A percentile compares a stretch with the other conserved stretches of the same genome.
Conservation (phyloP, 2,329 filamentous ascomycete species). For the Aureobasidium mangrovei region DNA sequence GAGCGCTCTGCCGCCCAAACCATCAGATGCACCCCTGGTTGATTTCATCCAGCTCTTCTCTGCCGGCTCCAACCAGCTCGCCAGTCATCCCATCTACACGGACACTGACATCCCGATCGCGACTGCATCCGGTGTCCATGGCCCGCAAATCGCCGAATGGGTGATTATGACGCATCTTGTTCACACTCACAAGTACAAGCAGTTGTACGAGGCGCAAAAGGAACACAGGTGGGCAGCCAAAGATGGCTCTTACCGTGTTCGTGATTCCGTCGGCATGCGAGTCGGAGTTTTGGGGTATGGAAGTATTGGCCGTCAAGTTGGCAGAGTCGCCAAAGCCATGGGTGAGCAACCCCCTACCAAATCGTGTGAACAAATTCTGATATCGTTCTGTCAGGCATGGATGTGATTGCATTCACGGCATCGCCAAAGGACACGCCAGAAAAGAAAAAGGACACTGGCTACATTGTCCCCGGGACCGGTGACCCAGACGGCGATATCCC, state of each 20-base stretch:
- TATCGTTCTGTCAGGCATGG: constrained; percentile 53
- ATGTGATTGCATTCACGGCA: constrained; percentile 67
- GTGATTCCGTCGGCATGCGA: constrained; percentile 49
- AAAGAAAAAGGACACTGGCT: constrained; percentile 55
- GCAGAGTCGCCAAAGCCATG: constrained; percentile 30
- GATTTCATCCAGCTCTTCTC: constrained; percentile 49
- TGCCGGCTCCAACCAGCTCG: constrained; percentile 49
- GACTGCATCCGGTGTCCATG: constrained; percentile 49
- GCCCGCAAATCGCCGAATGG: constrained; percentile 60
- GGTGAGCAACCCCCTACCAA: constrained; percentile 23
- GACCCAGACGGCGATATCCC: constrained; percentile 49
- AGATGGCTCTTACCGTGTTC: constrained; percentile 28
- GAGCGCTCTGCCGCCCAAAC: constrained; percentile 33
- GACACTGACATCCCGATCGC: constrained; percentile 45
- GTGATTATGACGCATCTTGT: constrained; percentile 53
- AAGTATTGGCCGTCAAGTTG: constrained; percentile 51
- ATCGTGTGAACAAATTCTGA: constrained; percentile 40
- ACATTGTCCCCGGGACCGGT: constrained; percentile 59
- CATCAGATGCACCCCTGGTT: constrained; percentile 30
- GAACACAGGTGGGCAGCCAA: constrained; percentile 43
- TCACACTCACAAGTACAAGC: constrained; percentile 46
- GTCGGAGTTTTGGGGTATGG: constrained; percentile 56
- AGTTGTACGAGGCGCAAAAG: constrained; percentile 50
- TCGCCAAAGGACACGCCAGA: constrained; percentile 58
- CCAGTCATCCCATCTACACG: constrained; percentile 45